Percentiles rank a stretch among this genome's conserved stretches.
phyloP scores from a whole-genome alignment of 2,329 filamentous ascomycete species.

The Cytospora leucostoma region DNA sequence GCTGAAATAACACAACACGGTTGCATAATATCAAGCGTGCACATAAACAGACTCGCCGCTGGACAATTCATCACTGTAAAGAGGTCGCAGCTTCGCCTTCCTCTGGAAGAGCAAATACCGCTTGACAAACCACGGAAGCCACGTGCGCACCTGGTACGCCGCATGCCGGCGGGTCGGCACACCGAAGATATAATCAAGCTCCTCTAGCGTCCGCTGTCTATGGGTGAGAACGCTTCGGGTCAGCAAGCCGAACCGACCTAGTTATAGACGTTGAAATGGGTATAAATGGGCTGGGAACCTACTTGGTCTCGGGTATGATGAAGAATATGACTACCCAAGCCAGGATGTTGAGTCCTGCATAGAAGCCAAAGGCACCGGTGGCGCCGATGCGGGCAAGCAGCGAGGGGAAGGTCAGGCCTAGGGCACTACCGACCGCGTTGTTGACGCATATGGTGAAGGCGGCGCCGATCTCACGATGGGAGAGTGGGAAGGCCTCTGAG shows the following conservation, averaged over 20 bases:
- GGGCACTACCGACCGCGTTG: conserved; percentile 34
- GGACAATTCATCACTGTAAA: conserved; percentile 35
- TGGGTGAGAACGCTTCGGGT: not conserved
- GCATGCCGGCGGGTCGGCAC: conserved; percentile 38
- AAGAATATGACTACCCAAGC: conserved; percentile 66
- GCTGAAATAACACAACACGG: too few relatives aligned
- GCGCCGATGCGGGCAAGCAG: conserved; percentile 43
- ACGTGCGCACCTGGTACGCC: conserved; percentile 38
- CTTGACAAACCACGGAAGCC: conserved; percentile 39
- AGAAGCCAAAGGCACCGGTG: conserved; percentile 59
- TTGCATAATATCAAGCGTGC: too few relatives aligned
- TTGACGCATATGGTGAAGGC: conserved; percentile 38
- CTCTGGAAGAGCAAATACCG: conserved; percentile 35
- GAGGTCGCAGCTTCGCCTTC: conserved; percentile 41
- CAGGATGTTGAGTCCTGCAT: conserved; percentile 59
- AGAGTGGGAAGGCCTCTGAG: conserved; percentile 56
- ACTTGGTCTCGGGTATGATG: conserved; percentile 58
- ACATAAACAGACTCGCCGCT: not conserved
- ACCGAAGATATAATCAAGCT: conserved; percentile 44
- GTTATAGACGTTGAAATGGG: not conserved
- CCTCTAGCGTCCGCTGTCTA: conserved; percentile 48
- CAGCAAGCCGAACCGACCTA: not conserved
- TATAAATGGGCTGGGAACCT: conserved; percentile 13
- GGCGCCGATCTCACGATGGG: conserved; percentile 47
- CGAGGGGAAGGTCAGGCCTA: conserved; percentile 48